Percentiles rank a stretch among this genome's conserved stretches.
Evolutionary conservation across 2,329 filamentous ascomycete genomes (phyloP).

Genomic region (Ophiostoma ulmi): DNA sequence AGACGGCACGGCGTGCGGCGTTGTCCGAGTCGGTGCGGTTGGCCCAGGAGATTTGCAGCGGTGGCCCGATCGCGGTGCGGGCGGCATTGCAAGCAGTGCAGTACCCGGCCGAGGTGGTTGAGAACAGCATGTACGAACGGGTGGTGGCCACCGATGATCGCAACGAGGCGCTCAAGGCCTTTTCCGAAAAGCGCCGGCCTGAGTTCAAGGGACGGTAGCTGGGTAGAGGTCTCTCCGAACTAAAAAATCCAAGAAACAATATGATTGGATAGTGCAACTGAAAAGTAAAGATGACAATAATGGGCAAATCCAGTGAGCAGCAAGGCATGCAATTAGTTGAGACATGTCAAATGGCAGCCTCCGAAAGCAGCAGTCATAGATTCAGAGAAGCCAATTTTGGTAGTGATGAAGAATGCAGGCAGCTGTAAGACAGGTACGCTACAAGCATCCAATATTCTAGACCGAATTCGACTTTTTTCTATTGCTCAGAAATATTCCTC

Average conservation of each 20-base stretch:
- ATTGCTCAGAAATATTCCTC: background rate
- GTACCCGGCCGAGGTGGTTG: slow-evolving; percentile 67
- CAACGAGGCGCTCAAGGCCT: slow-evolving; percentile 81
- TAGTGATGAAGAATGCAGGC: background rate
- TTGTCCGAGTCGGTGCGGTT: slow-evolving; percentile 71
- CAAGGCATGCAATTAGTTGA: background rate
- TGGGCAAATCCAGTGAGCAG: background rate
- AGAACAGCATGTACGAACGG: slow-evolving; percentile 79
- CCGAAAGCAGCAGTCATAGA: background rate
- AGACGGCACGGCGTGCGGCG: slow-evolving; percentile 59
- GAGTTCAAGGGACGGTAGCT: slow-evolving; percentile 50
- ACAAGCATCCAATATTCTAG: background rate
- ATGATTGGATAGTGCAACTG: background rate
- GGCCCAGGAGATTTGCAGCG: slow-evolving; percentile 77
- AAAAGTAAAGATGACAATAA: background rate
- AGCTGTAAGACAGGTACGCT: background rate
- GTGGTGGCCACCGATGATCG: slow-evolving; percentile 82
- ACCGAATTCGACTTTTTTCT: background rate
- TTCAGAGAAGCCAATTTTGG: background rate
- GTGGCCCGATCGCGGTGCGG: slow-evolving; percentile 72
- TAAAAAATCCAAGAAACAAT: background rate
- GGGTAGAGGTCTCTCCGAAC: background rate
- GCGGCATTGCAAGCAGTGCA: slow-evolving; percentile 75
- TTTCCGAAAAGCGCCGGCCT: slow-evolving; percentile 60
- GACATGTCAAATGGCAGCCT: background rate